Evolutionary conservation across 1,284 basidiomycete species (phyloP).

Genomic region (Rhizoctonia solani): DNA sequence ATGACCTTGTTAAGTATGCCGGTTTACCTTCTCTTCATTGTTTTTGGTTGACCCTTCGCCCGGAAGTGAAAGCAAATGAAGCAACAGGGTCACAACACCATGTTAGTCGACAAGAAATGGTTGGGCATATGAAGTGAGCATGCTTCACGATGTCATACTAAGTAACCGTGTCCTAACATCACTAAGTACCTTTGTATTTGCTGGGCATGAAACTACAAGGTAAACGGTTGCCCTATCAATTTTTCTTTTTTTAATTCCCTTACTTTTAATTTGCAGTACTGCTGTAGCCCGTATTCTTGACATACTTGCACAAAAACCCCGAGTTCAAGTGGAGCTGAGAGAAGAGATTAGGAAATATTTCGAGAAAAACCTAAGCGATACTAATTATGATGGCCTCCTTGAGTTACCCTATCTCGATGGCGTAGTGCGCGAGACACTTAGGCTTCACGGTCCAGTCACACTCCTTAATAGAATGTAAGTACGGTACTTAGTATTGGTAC

Average conservation of each 20-base stretch:
- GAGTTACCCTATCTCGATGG: constrained; percentile 60
- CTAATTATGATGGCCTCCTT: constrained; percentile 44
- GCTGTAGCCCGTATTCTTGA: constrained; percentile 75
- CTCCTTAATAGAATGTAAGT: constrained; percentile 60
- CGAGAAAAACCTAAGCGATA: constrained; percentile 40
- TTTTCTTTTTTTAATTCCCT: neutral
- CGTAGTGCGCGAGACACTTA: constrained; percentile 69
- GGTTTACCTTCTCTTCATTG: neutral
- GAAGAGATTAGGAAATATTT: constrained; percentile 52
- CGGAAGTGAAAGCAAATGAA: constrained; percentile 13
- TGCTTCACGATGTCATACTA: neutral
- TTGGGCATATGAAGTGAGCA: constrained; percentile 14
- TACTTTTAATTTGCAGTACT: constrained; percentile 46
- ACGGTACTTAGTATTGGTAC: neutral
- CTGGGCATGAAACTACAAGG: constrained; percentile 44
- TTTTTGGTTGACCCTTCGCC: no score
- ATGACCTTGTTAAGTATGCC: constrained; percentile 9
- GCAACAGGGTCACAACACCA: constrained; percentile 45
- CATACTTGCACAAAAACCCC: constrained; percentile 60
- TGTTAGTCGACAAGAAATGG: constrained; percentile 46
- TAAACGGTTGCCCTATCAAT: neutral
- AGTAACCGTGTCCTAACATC: neutral
- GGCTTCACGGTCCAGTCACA: constrained; percentile 67
- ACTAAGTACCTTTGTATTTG: constrained; percentile 24
- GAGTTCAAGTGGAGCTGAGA: constrained; percentile 62